Conservation (phyloP, 2,329 filamentous ascomycete genomes). For the Pyrenophora seminiperda region DNA sequence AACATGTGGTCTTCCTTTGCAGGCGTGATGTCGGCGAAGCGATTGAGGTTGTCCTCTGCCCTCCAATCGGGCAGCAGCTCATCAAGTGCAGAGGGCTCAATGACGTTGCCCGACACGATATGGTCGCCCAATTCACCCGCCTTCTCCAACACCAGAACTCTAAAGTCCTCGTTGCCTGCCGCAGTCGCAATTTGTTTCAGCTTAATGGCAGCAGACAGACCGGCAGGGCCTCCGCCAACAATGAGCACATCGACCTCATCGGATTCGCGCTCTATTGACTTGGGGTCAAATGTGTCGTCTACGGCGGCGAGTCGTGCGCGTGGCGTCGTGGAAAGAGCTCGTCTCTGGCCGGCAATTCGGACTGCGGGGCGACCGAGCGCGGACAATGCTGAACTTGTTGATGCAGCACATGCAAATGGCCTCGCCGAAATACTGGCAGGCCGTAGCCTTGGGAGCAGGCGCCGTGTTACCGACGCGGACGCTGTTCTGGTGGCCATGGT, state of each 20-base stretch:
- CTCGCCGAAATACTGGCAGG: constrained; percentile 24
- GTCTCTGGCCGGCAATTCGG: constrained; percentile 46
- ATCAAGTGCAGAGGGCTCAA: constrained; percentile 84
- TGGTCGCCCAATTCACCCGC: constrained; percentile 93
- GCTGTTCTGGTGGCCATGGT: constrained; percentile 43
- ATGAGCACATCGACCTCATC: constrained; percentile 98
- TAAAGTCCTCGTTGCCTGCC: constrained; percentile 92
- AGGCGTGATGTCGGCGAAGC: constrained; percentile 86
- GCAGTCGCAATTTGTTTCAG: constrained; percentile 95
- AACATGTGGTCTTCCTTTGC: constrained; percentile 87
- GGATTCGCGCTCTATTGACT: constrained; percentile 77
- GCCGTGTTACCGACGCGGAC: constrained; percentile 35
- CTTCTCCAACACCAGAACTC: constrained; percentile 91
- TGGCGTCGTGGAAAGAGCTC: constrained; percentile 43
- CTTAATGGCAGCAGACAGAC: constrained; percentile 88
- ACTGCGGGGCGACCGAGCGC: constrained; percentile 38
- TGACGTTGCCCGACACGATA: constrained; percentile 93
- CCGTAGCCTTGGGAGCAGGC: constrained; percentile 31
- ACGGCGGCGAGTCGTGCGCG: constrained; percentile 42
- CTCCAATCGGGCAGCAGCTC: constrained; percentile 96
- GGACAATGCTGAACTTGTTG: constrained; percentile 21
- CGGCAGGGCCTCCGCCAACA: constrained; percentile 92
- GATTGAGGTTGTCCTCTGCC: constrained; percentile 81
- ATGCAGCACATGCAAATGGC: constrained; percentile 25
- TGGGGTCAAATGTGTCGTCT: constrained; percentile 52